Base-by-base conservation (phyloP, 805 yeast genomes). In the Cyberlindnera galapagoensis region DNA sequence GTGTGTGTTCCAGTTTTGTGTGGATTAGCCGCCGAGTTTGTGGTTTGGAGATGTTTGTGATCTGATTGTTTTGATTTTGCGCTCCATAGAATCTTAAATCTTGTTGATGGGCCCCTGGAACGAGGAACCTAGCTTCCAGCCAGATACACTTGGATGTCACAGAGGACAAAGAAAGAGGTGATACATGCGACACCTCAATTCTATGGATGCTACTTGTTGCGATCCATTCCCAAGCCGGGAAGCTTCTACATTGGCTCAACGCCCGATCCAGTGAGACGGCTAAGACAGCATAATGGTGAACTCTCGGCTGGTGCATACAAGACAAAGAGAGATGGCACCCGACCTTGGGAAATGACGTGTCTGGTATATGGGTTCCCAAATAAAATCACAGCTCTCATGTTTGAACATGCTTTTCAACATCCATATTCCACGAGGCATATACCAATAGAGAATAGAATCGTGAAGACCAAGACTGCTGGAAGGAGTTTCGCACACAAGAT, bases 381-480 rank as follows among this genome's bases (percentile, higher is more conserved):
- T 6, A 74, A 72, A 39, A 63, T 77, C 3, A 56, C 78, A 3
- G 94, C 94, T 0, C 56, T 85, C 31, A 88, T 76, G 39, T 84
- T 84, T 54, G 95, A 85, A 47, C 87, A 81, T 55, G 88, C 94
- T 2, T 79, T 83, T 74, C 94, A 84, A 44, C 92, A 83, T 52
- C 62, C 78, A 2, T 64, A 77, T 40, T 65, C 62, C 31, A 78
- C 94, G 0, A 60, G 86, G 23, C 84, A 75, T 47, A 73, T 83
- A 4, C 48, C 55, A 2, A 40, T 43, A 0, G 55, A 50, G 3
- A 51, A 52, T 9, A 53, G 79, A 31, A 50, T 73, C 9, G 56
- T 64, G 2, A 60, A 52, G 17, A 40, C 36, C 13, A 61, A 57
- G 38, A 51, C 52, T 5, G 52, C 62, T 11, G 70, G 72, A 0